These are phyloP conservation scores for Heliocybe sulcata DNA, from an alignment of 1,284 basidiomycete genomes.

Conservation along the genomic window DNA sequence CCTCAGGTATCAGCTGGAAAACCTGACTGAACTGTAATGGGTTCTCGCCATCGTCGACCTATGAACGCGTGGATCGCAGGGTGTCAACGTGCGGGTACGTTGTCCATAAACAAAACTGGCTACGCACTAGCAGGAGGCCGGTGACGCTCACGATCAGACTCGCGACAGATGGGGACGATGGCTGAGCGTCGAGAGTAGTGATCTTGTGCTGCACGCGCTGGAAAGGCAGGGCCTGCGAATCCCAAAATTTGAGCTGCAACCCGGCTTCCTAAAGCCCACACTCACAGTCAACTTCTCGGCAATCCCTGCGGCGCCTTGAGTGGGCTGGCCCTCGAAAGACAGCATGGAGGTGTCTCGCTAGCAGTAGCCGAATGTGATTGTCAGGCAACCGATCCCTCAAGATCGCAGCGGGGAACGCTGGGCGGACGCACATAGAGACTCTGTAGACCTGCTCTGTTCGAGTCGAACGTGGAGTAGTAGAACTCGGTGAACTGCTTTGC, in stretches of 20 bases:
- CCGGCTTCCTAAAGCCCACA: slow-evolving; percentile 7
- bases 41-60: slow-evolving; percentile 78
- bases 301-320: slow-evolving; percentile 58
- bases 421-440: slow-evolving; percentile 65
- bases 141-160: slow-evolving; percentile 87
- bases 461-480: slow-evolving; percentile 73
- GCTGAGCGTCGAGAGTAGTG: slow-evolving; percentile 85
- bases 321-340: slow-evolving; percentile 71
- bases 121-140: slow-evolving; percentile 68
- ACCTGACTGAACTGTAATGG: slow-evolving; percentile 86
- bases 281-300: slow-evolving; percentile 77
- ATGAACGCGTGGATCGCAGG: slow-evolving; percentile 1
- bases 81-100: too few relatives aligned
- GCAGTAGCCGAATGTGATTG: slow-evolving; percentile 1
- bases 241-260: background rate
- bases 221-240: slow-evolving; percentile 72
- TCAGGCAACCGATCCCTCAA: background rate
- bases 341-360: slow-evolving; percentile 87
- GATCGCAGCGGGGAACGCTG: background rate
- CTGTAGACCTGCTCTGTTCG: slow-evolving; percentile 43
- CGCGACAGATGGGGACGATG: slow-evolving; percentile 56
- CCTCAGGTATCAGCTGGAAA: slow-evolving; percentile 87
- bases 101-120: too few relatives aligned
- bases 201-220: slow-evolving; percentile 78
- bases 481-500: slow-evolving; percentile 67